phyloP scores from a whole-genome alignment of 2,329 filamentous ascomycete species.

The Chaetomium olivaceum region DNA sequence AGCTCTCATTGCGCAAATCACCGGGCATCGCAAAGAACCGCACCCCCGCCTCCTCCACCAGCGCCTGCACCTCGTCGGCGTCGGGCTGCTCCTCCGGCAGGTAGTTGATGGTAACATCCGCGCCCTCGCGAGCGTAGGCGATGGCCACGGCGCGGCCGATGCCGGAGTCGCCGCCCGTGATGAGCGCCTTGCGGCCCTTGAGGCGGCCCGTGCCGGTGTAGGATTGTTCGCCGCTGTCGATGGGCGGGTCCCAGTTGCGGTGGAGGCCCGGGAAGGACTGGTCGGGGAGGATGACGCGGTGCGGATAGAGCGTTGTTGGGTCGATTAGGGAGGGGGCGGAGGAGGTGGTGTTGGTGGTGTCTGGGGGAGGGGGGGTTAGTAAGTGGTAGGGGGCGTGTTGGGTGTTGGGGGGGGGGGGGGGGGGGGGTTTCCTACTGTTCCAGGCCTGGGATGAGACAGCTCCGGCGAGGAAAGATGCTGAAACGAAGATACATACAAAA shows the following conservation, averaged over 20 bases:
- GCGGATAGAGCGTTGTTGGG: not conserved
- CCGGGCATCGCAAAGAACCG: not conserved
- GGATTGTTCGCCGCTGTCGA: not conserved
- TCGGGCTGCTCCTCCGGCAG: not conserved
- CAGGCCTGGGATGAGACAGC: not conserved
- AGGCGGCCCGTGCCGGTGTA: not conserved
- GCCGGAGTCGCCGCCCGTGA: not conserved
- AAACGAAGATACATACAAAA: not conserved
- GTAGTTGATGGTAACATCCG: not conserved
- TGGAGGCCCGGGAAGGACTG: not conserved
- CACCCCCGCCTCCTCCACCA: not conserved
- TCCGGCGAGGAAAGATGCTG: not conserved
- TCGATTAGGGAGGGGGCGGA: not conserved
- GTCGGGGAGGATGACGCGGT: not conserved
- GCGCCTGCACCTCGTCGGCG: not conserved
- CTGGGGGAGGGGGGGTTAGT: too few species aligned
- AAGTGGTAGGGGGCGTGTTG: too few species aligned
- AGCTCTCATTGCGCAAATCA: not conserved
- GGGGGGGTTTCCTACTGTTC: not conserved
- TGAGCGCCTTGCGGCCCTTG: slow-evolving; percentile 2
- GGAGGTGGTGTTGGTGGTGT: not conserved
- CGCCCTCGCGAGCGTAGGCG: not conserved
- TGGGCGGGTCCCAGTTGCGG: slow-evolving; percentile 1
- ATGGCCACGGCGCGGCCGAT: not conserved
- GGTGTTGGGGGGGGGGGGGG: not conserved